phyloP scores from a whole-genome alignment of 768 basidiomycete genomes.

The Pleurotus tuber-regium region DNA sequence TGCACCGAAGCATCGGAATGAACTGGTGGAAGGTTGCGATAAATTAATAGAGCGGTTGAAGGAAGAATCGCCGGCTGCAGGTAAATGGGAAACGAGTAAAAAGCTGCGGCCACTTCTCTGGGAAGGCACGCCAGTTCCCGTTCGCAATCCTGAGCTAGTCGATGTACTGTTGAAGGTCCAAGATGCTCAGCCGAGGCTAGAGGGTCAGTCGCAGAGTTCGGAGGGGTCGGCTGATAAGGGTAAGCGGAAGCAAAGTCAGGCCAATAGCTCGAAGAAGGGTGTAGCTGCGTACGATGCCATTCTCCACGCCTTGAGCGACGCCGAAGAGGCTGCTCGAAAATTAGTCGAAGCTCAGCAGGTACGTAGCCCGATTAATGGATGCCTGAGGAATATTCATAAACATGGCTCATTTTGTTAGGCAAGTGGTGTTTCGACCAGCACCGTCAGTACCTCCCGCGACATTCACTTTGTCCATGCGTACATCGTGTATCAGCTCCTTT shows the following conservation, averaged over 20 bases:
- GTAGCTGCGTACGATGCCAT: conserved; percentile 89
- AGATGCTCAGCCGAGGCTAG: conserved; percentile 64
- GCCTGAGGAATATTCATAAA: neutral
- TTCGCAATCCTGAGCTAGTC: conserved; percentile 90
- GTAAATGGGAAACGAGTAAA: conserved; percentile 41
- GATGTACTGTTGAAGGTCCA: conserved; percentile 83
- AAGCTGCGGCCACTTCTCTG: conserved; percentile 64
- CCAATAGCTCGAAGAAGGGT: conserved; percentile 59
- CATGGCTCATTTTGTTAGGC: conserved; percentile 22
- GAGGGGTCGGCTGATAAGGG: conserved; percentile 21
- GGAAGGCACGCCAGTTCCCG: conserved; percentile 82
- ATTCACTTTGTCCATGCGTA: conserved; percentile 85
- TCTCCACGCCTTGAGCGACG: conserved; percentile 82
- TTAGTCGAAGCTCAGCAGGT: conserved; percentile 86
- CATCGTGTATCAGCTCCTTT: conserved; percentile 83
- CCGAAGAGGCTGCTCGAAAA: conserved; percentile 80
- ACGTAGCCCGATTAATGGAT: conserved; percentile 8
- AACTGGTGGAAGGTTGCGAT: conserved; percentile 65
- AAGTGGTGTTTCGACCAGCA: conserved; percentile 37
- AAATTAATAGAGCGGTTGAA: conserved; percentile 49
- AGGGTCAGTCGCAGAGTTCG: conserved; percentile 28
- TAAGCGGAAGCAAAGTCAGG: conserved; percentile 22
- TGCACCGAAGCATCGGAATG: conserved; percentile 50
- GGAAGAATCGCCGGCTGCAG: conserved; percentile 34
- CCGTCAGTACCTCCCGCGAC: conserved; percentile 49